Percentiles rank a stretch among this genome's conserved stretches.
phyloP scores from a whole-genome alignment of 1,139 yeast species.

The Nadsonia starkeyi-henricii region DNA sequence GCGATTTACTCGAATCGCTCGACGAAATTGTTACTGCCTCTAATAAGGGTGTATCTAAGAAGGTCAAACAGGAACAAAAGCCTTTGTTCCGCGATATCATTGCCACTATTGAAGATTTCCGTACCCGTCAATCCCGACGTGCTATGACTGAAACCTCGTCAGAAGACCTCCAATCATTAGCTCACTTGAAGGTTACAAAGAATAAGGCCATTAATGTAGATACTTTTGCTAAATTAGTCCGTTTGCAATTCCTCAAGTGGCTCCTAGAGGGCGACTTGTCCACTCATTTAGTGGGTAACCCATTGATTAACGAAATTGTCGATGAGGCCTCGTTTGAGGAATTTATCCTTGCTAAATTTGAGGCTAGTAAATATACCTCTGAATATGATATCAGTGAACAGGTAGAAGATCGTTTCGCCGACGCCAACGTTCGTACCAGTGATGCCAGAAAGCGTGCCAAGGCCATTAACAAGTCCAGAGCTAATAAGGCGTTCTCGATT shows the following conservation, averaged over 20 bases:
- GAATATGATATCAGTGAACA: background rate
- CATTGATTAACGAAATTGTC: slow-evolving; percentile 27
- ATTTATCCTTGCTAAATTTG: background rate
- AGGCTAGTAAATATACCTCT: background rate
- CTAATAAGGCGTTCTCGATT: background rate
- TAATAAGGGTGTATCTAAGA: slow-evolving; percentile 43
- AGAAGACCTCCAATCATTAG: slow-evolving; percentile 31
- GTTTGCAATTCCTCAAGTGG: slow-evolving; percentile 55
- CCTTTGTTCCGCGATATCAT: slow-evolving; percentile 51
- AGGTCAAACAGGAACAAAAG: slow-evolving; percentile 46
- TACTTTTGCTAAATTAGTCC: slow-evolving; percentile 51
- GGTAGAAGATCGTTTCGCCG: background rate
- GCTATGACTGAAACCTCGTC: slow-evolving; percentile 15
- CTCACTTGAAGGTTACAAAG: slow-evolving; percentile 42
- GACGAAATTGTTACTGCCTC: slow-evolving; percentile 38
- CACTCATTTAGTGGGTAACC: slow-evolving; percentile 42
- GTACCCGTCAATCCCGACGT: slow-evolving; percentile 28
- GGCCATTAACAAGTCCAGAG: background rate
- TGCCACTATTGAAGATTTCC: slow-evolving; percentile 34
- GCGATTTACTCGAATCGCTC: slow-evolving; percentile 33
- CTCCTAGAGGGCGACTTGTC: slow-evolving; percentile 58
- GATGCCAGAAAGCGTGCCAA: background rate
- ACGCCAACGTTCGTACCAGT: background rate
- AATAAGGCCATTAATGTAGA: slow-evolving; percentile 45
- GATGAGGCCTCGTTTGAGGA: slow-evolving; percentile 9